These are phyloP conservation scores for Tolypocladium tundrense DNA, from an alignment of 2,329 filamentous ascomycete genomes.

Conservation along the genomic window DNA sequence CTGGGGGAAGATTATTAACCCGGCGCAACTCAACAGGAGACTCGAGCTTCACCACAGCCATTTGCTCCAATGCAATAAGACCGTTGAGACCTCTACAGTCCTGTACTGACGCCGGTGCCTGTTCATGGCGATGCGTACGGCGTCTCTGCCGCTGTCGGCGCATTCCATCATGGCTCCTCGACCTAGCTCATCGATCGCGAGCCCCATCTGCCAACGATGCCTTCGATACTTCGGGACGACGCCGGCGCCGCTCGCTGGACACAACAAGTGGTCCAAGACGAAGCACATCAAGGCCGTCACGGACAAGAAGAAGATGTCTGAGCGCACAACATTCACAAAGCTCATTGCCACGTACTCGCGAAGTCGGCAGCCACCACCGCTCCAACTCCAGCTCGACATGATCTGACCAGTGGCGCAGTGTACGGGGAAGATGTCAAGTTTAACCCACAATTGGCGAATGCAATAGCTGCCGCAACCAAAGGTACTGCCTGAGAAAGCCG, in stretches of 20 bases:
- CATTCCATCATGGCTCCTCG: neutral
- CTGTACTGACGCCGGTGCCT: neutral
- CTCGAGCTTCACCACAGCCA: neutral
- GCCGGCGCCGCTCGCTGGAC: constrained; percentile 47
- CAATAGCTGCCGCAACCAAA: constrained; percentile 72
- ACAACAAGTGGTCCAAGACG: constrained; percentile 95
- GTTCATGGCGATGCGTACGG: neutral
- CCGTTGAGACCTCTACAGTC: neutral
- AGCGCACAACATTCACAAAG: constrained; percentile 58
- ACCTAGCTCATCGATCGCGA: neutral
- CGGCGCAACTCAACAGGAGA: constrained; percentile 10
- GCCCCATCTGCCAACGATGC: constrained; percentile 34
- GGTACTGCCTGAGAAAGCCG: constrained; percentile 24
- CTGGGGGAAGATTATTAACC: constrained; percentile 19
- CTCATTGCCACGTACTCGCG: constrained; percentile 68
- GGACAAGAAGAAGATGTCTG: constrained; percentile 67
- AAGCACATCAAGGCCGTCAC: constrained; percentile 86
- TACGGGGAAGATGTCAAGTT: constrained; percentile 62
- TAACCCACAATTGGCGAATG: constrained; percentile 67
- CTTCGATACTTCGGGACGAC: constrained; percentile 38
- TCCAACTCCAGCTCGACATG: neutral
- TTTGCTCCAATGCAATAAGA: neutral
- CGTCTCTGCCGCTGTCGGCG: neutral
- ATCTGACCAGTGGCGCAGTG: constrained; percentile 35
- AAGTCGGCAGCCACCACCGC: constrained; percentile 33